Evolutionary conservation across 176 grass and related monocot species (phyloP).

Genomic region (Hsuehochloa calcarea): DNA sequence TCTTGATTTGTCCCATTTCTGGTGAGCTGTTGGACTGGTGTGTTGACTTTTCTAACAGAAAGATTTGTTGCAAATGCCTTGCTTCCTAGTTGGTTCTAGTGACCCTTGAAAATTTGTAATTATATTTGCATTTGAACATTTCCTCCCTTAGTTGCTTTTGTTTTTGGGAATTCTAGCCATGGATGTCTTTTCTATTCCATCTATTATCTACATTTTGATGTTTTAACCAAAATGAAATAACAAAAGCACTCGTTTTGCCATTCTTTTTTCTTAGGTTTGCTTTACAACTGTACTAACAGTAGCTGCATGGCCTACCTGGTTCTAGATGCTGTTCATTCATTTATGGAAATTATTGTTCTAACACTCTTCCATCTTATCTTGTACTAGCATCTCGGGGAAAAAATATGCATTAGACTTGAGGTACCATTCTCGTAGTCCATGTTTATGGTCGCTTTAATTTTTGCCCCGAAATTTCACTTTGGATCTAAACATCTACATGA

Average conservation of each 20-base stretch:
- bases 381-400: background rate
- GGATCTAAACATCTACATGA: background rate
- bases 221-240: background rate
- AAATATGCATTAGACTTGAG: background rate
- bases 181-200: background rate
- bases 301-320: background rate
- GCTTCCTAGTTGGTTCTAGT: background rate
- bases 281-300: background rate
- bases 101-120: background rate
- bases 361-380: conserved; percentile 19
- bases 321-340: conserved; percentile 16
- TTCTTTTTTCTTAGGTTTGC: background rate
- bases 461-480: background rate
- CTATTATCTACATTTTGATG: background rate
- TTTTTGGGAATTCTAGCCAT: background rate
- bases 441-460: background rate
- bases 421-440: background rate
- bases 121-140: background rate
- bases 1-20: background rate
- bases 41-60: conserved; percentile 3
- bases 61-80: background rate
- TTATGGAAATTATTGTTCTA: conserved; percentile 35
- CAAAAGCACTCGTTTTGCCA: conserved; percentile 5
- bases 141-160: background rate
- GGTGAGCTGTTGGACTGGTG: background rate